phyloP scores from a whole-genome alignment of 768 basidiomycete genomes.

The Hydnomerulius pinastri region DNA sequence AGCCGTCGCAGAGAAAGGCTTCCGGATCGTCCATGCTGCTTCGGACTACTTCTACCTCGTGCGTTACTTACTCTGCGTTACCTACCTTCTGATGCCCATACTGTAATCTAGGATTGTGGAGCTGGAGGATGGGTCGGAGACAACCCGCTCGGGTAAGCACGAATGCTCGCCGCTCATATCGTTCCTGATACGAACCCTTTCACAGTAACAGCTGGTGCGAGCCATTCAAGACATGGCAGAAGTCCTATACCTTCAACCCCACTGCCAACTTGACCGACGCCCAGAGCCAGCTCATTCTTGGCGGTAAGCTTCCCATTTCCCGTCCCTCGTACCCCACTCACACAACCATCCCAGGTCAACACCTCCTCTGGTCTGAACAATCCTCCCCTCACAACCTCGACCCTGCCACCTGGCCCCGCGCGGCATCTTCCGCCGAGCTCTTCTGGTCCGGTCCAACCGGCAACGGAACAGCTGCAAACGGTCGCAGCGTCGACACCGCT shows the following conservation, averaged over 20 bases:
- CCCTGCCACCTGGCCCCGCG: conserved; percentile 70
- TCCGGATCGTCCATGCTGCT: conserved; percentile 64
- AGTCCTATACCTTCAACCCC: conserved; percentile 74
- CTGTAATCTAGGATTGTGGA: conserved; percentile 56
- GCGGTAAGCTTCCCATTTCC: conserved; percentile 46
- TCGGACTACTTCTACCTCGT: conserved; percentile 77
- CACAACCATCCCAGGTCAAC: conserved; percentile 46
- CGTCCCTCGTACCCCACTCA: background rate
- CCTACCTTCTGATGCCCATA: background rate
- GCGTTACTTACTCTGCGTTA: background rate
- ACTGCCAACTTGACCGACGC: conserved; percentile 50
- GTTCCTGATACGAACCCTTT: background rate
- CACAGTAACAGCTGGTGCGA: conserved; percentile 70
- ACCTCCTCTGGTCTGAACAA: conserved; percentile 76
- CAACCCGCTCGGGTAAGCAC: conserved; percentile 40
- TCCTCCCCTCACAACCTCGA: conserved; percentile 70
- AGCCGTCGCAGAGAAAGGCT: conserved; percentile 60
- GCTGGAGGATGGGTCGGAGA: conserved; percentile 70
- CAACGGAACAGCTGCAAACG: conserved; percentile 43
- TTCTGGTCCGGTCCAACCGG: conserved; percentile 67
- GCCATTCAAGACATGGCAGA: conserved; percentile 81
- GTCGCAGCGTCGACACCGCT: conserved; percentile 45
- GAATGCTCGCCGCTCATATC: background rate
- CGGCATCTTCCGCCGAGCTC: conserved; percentile 70
- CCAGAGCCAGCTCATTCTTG: conserved; percentile 60